Evolutionary conservation across 2,329 filamentous ascomycete genomes (phyloP).

Genomic region (Ophiosphaerella korrae): DNA sequence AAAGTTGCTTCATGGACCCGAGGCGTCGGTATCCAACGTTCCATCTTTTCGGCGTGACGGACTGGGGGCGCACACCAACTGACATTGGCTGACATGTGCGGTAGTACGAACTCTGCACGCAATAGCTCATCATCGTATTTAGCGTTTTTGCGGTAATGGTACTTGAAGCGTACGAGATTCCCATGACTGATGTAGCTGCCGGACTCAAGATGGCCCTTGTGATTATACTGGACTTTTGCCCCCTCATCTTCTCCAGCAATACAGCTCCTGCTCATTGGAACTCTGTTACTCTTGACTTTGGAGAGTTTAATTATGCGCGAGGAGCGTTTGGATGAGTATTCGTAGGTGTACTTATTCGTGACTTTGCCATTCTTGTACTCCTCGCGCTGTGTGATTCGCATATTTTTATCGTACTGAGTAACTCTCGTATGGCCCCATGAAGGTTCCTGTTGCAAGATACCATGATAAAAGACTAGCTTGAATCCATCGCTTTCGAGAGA

Average conservation of each 20-base stretch:
- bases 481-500: conserved; percentile 42
- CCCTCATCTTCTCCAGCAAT: conserved; percentile 52
- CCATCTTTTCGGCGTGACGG: conserved; percentile 56
- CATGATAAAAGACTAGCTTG: conserved; percentile 45
- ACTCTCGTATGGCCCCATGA: conserved; percentile 51
- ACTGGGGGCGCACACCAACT: conserved; percentile 60
- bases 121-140: conserved; percentile 62
- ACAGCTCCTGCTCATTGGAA: conserved; percentile 51
- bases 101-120: conserved; percentile 59
- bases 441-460: conserved; percentile 53
- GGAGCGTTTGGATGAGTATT: conserved; percentile 45
- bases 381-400: conserved; percentile 52
- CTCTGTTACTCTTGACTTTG: conserved; percentile 40
- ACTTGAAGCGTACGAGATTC: conserved; percentile 60
- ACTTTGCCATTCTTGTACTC: conserved; percentile 53
- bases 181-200: conserved; percentile 60
- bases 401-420: conserved; percentile 55
- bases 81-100: conserved; percentile 60
- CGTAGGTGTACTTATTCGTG: conserved; percentile 58
- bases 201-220: conserved; percentile 58
- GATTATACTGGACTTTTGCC: conserved; percentile 58
- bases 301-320: conserved; percentile 47
- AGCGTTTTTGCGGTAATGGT: conserved; percentile 60
- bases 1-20: conserved; percentile 62
- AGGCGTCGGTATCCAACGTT: conserved; percentile 61